Evolutionary conservation across 352 stramenopile genomes (phyloP).

Genomic region (Phytophthora ramorum): DNA sequence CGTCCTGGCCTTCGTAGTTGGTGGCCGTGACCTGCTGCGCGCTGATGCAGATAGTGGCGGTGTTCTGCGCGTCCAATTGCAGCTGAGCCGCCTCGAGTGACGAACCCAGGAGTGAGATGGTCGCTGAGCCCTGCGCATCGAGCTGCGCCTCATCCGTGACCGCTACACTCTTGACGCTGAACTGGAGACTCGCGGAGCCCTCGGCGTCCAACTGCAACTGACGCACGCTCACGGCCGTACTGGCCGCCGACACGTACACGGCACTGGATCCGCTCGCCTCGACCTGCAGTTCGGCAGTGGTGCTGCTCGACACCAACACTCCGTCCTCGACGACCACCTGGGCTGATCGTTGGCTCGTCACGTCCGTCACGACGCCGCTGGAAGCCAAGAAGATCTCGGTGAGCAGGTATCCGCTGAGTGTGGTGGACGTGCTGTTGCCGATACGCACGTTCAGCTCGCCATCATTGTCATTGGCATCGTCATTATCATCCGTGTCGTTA

Average conservation of each 20-base stretch:
- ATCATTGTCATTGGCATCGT: conserved; percentile 28
- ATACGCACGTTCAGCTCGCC: conserved; percentile 34
- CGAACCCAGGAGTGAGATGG: conserved; percentile 28
- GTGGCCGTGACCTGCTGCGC: conserved; percentile 23
- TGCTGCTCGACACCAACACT: conserved; percentile 33
- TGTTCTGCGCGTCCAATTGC: conserved; percentile 29
- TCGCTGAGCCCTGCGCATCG: conserved; percentile 21
- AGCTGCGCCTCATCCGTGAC: conserved; percentile 25
- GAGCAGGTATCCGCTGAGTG: conserved; percentile 35
- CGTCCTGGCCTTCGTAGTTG: conserved; percentile 27
- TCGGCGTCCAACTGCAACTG: conserved; percentile 29
- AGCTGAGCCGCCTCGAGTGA: conserved; percentile 26
- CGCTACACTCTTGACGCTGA: conserved; percentile 33
- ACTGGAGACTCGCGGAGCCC: conserved; percentile 27
- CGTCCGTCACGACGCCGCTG: conserved; percentile 29
- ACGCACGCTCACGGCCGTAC: conserved; percentile 23
- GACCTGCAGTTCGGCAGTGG: conserved; percentile 34
- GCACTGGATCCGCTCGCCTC: conserved; percentile 35
- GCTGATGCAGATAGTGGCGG: conserved; percentile 35
- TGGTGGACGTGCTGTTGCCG: conserved; percentile 23
- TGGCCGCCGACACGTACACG: conserved; percentile 36
- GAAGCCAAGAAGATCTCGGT: conserved; percentile 41
- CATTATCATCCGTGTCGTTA: conserved; percentile 23
- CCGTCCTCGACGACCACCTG: conserved; percentile 39
- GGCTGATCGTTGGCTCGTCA: conserved; percentile 34